Evolutionary conservation across 306 rosid species (phyloP), one percentile per base, ranked within the genome.

Genomic region (Gillenia trifoliata): DNA sequence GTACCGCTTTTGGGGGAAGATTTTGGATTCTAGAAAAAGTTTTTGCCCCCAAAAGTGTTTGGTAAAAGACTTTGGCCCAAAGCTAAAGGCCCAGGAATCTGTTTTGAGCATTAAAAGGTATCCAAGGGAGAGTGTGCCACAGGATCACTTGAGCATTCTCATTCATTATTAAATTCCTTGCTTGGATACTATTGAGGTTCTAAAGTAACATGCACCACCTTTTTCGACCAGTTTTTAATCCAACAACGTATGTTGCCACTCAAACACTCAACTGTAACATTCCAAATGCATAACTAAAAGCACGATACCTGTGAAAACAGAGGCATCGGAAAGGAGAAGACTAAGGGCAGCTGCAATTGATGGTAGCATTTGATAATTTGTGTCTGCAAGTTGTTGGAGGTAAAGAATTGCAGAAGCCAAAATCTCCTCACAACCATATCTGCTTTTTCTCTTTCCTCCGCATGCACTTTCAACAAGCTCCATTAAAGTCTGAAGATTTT

Each of bases 281-380:
- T 11, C 43, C 64, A 55, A 50, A 55, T 55, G 75, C 50, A 33
- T 52, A 33, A 54, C 8, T 17, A 70, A 57, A 66, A 68, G 19
- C 61, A 66, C 65, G 68, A 68, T 89, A 91, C 98, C 93, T 85
- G 79, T 33, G 81, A 67, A 69, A 69, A 26, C 75, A 67, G 85
- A 81, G 76, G 79, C 61, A 70, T 69, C 71, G 26, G 64, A 80
- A 73, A 83, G 84, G 75, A 93, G 88, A 74, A 94, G 86, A 82
- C 89, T 83, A 30, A 90, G 92, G 71, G 98, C 93, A 69, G 94
- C 84, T 71, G 88, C 78, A 64, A 86, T 91, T 73, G 91, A 83
- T 1, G 96, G 93, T 71, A 90, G 86, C 80, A 82, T 66, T 67
- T 73, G 70, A 50, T 64, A 78, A 73, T 83, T 76, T 70, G 75